Percentiles rank a stretch among this genome's conserved stretches.
Conservation (phyloP, 345 rosid genomes). For the Conringia planisiliqua region DNA sequence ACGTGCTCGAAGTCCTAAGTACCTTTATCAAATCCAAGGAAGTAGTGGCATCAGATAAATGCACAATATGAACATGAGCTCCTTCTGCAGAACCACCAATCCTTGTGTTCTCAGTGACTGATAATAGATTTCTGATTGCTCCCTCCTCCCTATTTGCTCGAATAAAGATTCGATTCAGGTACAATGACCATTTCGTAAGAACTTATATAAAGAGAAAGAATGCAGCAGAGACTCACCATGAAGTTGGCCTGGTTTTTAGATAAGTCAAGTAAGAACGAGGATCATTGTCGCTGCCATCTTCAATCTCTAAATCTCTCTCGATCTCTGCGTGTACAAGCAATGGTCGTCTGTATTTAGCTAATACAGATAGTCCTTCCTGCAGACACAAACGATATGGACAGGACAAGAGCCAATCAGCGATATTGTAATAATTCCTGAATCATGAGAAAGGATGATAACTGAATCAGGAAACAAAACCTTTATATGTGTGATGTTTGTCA, state of each 20-base stretch:
- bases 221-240: conserved; percentile 49
- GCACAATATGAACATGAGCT: conserved; percentile 94
- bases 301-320: conserved; percentile 42
- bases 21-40: conserved; percentile 86
- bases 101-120: conserved; percentile 64
- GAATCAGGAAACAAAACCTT: conserved; percentile 47
- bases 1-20: neutral
- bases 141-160: conserved; percentile 72
- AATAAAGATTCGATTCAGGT: neutral
- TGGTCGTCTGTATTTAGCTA: conserved; percentile 84
- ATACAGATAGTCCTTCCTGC: conserved; percentile 74
- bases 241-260: conserved; percentile 76
- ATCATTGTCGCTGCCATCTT: conserved; percentile 37
- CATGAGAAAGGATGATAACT: neutral
- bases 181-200: neutral
- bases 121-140: conserved; percentile 70
- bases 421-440: neutral
- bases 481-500: conserved; percentile 82
- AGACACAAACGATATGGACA: conserved; percentile 16
- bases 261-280: conserved; percentile 74
- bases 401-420: neutral
- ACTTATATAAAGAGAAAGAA: neutral
- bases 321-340: conserved; percentile 94
- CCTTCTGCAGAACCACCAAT: conserved; percentile 77
- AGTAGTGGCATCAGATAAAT: conserved; percentile 75